These are phyloP conservation scores for Dunaliella salina DNA, from an alignment of 163 green algal species.

Conservation along the genomic window DNA sequence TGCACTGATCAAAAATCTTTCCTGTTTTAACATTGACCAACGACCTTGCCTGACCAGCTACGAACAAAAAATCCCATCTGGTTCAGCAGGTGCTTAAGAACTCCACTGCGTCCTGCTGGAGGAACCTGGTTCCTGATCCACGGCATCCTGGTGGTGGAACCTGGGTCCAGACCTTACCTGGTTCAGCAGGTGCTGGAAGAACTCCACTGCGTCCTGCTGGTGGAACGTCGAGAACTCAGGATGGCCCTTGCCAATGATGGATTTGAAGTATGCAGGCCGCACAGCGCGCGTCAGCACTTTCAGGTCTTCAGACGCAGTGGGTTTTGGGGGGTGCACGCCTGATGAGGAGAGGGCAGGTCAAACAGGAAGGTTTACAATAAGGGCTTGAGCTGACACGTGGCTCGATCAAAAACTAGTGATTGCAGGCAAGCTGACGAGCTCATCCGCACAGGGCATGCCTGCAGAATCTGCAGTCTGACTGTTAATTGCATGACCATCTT, in stretches of 20 bases:
- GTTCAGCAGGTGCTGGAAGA: conserved; percentile 86
- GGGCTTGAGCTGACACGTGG: too few relatives aligned
- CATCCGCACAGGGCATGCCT: not conserved
- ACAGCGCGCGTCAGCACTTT: not conserved
- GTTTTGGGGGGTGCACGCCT: not conserved
- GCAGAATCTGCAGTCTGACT: not conserved
- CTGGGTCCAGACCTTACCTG: too few relatives aligned
- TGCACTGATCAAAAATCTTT: too few relatives aligned
- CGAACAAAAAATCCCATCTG: too few relatives aligned
- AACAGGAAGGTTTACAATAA: not conserved
- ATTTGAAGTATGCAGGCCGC: conserved; percentile 62
- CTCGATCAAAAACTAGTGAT: too few relatives aligned
- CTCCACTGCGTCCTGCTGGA: conserved; percentile 93
- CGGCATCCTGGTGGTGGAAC: conserved; percentile 85
- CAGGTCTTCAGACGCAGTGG: not conserved
- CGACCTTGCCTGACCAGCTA: too few relatives aligned
- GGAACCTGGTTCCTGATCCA: conserved; percentile 68
- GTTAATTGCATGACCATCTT: not conserved
- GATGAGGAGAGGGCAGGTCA: not conserved
- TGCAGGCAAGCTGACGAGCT: not conserved
- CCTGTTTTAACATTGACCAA: too few relatives aligned
- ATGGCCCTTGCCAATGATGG: conserved; percentile 78
- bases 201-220: conserved; percentile 95
- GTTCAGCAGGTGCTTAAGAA: conserved; percentile 71
- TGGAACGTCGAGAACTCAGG: conserved; percentile 80